A percentile compares a stretch with the other conserved stretches of the same genome.
Evolutionary conservation across 2,329 filamentous ascomycete genomes (phyloP).

Genomic region (Monosporascus sp.): DNA sequence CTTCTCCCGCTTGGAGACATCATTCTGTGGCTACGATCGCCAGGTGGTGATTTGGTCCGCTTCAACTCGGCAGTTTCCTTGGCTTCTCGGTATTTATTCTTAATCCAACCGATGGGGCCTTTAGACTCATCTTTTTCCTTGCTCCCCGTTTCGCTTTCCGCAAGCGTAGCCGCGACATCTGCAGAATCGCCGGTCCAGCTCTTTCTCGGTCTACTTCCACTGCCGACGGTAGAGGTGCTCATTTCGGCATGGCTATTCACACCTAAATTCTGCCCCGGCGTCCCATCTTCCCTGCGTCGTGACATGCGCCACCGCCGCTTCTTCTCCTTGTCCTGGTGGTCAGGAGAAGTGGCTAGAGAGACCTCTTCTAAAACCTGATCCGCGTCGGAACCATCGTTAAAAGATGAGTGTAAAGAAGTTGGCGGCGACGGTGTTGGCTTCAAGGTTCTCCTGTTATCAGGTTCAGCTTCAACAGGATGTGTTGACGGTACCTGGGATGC

Average conservation of each 20-base stretch:
- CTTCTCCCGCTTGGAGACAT: slow-evolving; percentile 40
- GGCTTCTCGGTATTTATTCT: slow-evolving; percentile 53
- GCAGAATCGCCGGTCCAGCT: slow-evolving; percentile 47
- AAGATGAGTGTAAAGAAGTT: slow-evolving; percentile 68
- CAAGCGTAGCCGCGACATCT: slow-evolving; percentile 35
- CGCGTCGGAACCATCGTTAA: slow-evolving; percentile 76
- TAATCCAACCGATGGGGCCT: slow-evolving; percentile 53
- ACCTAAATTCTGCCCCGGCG: slow-evolving; percentile 46
- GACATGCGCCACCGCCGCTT: slow-evolving; percentile 70
- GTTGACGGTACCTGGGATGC: slow-evolving; percentile 40
- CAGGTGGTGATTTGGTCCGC: slow-evolving; percentile 51
- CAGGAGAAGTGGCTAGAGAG: slow-evolving; percentile 17
- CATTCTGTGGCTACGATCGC: slow-evolving; percentile 28
- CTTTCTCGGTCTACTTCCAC: slow-evolving; percentile 43
- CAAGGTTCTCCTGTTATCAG: slow-evolving; percentile 42
- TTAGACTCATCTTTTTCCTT: slow-evolving; percentile 44
- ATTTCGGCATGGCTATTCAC: slow-evolving; percentile 58
- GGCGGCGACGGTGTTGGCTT: slow-evolving; percentile 68
- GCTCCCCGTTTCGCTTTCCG: slow-evolving; percentile 32
- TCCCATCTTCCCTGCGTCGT: slow-evolving; percentile 54
- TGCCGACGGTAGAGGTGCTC: slow-evolving; percentile 65
- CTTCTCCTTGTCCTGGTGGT: slow-evolving; percentile 58
- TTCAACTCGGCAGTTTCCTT: slow-evolving; percentile 52
- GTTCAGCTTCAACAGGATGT: slow-evolving; percentile 35
- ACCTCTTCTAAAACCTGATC: slow-evolving; percentile 62